phyloP scores from a whole-genome alignment of 768 basidiomycete species.

The Phaffia australis region DNA sequence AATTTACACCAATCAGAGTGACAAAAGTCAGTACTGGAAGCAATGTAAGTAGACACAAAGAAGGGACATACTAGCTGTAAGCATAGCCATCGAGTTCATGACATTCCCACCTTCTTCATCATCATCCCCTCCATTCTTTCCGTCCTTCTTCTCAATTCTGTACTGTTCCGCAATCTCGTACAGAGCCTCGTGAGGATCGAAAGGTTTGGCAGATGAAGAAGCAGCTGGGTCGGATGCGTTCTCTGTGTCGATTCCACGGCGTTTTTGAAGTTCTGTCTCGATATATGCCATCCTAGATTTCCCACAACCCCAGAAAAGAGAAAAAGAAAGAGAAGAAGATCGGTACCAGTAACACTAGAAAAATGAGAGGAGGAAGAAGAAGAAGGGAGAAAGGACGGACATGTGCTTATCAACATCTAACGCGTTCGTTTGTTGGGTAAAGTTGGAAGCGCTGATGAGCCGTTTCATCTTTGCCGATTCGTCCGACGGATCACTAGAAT shows the following conservation, averaged over 20 bases:
- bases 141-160: constrained; percentile 36
- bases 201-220: constrained; percentile 37
- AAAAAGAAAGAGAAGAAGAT: background rate
- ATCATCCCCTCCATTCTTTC: constrained; percentile 62
- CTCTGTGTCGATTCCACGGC: constrained; percentile 42
- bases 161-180: constrained; percentile 55
- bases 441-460: constrained; percentile 54
- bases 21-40: background rate
- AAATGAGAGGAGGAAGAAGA: background rate
- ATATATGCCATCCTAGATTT: constrained; percentile 85
- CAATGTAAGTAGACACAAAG: background rate
- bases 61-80: constrained; percentile 57
- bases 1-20: background rate
- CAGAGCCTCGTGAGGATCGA: constrained; percentile 68
- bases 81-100: constrained; percentile 84
- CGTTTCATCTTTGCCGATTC: constrained; percentile 27
- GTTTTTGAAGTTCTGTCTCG: constrained; percentile 77
- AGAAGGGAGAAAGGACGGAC: constrained; percentile 49
- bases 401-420: constrained; percentile 98
- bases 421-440: constrained; percentile 91
- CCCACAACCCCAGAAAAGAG: background rate
- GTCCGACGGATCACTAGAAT: constrained; percentile 11
- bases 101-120: constrained; percentile 78
- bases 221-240: constrained; percentile 44
- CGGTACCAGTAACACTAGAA: background rate